Conservation (phyloP, 31 red algal genomes). For the Endocladia muricata region DNA sequence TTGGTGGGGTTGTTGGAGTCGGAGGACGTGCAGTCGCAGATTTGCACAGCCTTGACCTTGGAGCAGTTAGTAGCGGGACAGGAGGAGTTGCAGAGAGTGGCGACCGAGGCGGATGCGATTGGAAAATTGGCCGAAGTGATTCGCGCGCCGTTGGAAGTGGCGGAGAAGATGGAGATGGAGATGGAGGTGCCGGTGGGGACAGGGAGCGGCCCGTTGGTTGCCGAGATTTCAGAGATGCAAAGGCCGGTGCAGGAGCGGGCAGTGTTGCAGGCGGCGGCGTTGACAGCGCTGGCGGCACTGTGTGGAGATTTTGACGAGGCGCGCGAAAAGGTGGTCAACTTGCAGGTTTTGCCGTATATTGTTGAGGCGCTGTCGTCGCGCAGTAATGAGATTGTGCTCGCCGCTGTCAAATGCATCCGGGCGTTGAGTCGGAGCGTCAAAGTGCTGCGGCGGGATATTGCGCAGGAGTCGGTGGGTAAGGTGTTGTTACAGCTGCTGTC, state of each 20-base stretch:
- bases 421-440: slow-evolving; percentile 51
- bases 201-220: neutral
- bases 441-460: slow-evolving; percentile 50
- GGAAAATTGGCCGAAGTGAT: slow-evolving; percentile 18
- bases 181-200: neutral
- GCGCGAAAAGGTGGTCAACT: slow-evolving; percentile 22
- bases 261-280: slow-evolving; percentile 24
- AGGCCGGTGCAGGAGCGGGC: neutral
- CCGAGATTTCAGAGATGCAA: neutral
- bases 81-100: slow-evolving; percentile 32
- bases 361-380: slow-evolving; percentile 15
- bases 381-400: slow-evolving; percentile 24
- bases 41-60: slow-evolving; percentile 18
- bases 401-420: slow-evolving; percentile 39
- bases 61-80: slow-evolving; percentile 15
- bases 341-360: slow-evolving; percentile 34
- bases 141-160: neutral
- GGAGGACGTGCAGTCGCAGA: neutral
- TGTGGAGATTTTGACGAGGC: slow-evolving; percentile 39
- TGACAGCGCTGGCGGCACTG: slow-evolving; percentile 37
- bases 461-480: slow-evolving; percentile 17
- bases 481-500: slow-evolving; percentile 17
- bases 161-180: neutral
- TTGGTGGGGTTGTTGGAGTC: slow-evolving; percentile 31
- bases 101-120: slow-evolving; percentile 26